Base-by-base conservation (phyloP, 768 basidiomycete genomes). In the button mushroom (Agaricus bisporus) region DNA sequence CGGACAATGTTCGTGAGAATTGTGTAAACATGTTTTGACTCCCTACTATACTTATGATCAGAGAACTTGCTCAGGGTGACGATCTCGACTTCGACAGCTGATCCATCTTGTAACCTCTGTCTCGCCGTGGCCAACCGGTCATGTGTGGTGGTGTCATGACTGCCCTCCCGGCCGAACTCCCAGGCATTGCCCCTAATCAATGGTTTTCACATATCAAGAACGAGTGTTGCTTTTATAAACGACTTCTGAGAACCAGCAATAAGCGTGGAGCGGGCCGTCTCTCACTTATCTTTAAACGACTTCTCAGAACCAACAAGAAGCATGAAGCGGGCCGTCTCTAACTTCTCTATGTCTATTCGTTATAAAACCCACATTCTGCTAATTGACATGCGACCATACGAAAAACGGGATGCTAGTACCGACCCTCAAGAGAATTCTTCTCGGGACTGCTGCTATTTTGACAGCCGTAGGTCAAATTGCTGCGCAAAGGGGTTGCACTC, bases 401-500 rank as follows among this genome's bases (percentile, higher is more conserved):
- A 15, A 29, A 22, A 29, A 22, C 45, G n/a, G 42, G 22, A 54
- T 54, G 53, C 25, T 48, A 18, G 9, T 54, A 20, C 37, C 52
- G 14, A 20, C 45, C 26, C 35, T 48, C 28, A 25, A 38, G 15
- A 48, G 11, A n/a, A n/a, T 47, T 41, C 26, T 43, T 4, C 47
- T 54, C 14, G 39, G 53, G 12, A 6, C 20, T 41, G 29, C 38
- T 20, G 28, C 52, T 15, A 7, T 38, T n/a, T 36, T 54, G 28
- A 45, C 37, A 11, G 46, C 25, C 15, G 11, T 37, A 17, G 20
- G 12, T 41, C n/a, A 20, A 9, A 39, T 38, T 10, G 28, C 38
- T 42, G 38, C 46, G 17, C 46, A 54, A 26, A 15, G 41, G 7
- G 26, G 36, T 5, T 82, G 81, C 59, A 76, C 73, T 7, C 54